These are phyloP conservation scores for Adansonia digitata DNA, from an alignment of 345 rosid genomes.

Conservation along the genomic window DNA sequence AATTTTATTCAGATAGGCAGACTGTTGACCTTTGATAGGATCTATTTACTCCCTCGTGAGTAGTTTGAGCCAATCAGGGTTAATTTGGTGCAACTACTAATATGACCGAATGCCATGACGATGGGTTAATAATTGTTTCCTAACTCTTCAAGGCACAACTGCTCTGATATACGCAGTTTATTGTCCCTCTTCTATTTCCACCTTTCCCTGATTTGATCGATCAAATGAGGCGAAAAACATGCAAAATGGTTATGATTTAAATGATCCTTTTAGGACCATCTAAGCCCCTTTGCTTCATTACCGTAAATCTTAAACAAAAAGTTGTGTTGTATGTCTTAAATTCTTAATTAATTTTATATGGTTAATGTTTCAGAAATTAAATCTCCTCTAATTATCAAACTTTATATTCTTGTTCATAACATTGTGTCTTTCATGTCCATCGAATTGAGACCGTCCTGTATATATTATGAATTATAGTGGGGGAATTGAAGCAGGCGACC, in stretches of 20 bases:
- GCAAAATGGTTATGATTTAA: not conserved
- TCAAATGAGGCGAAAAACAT: not conserved
- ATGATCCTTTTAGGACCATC: not conserved
- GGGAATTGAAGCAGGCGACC: conserved; percentile 1
- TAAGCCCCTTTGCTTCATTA: not conserved
- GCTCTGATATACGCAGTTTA: not conserved
- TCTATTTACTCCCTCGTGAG: not conserved
- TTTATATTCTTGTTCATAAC: not conserved
- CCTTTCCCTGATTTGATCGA: not conserved
- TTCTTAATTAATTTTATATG: not conserved
- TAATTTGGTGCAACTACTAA: conserved; percentile 6
- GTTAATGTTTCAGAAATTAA: too few relatives aligned
- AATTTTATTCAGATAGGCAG: too few relatives aligned
- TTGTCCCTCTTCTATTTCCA: not conserved
- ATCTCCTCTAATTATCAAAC: not conserved
- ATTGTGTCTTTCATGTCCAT: not conserved
- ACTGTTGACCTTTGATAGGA: too few relatives aligned
- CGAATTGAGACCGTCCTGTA: too few relatives aligned
- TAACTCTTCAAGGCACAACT: conserved; percentile 1
- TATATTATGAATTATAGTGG: not conserved
- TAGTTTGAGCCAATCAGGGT: not conserved
- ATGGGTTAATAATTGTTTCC: conserved; percentile 7
- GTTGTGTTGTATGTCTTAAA: too few relatives aligned
- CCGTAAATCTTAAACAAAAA: too few relatives aligned
- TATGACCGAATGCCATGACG: not conserved